Evolutionary conservation across 164 flowering plant genomes (phyloP).

Genomic region (Tetrastigma voinierianum): DNA sequence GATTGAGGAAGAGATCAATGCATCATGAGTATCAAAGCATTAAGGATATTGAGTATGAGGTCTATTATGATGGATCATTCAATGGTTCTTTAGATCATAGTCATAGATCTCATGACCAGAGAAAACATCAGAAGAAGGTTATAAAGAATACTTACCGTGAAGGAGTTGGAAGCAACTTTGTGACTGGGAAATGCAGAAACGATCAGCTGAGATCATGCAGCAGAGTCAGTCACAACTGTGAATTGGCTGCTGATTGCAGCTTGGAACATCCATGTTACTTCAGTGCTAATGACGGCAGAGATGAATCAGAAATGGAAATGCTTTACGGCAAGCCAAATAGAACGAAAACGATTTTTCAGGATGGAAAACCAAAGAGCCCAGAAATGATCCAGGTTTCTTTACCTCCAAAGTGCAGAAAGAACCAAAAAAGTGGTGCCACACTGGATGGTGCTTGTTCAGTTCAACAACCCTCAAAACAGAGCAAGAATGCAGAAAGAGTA

Average conservation of each 20-base stretch:
- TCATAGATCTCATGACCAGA: constrained; percentile 5
- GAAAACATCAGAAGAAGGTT: constrained; percentile 20
- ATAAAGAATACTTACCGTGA: background rate
- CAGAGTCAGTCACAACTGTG: background rate
- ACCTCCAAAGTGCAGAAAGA: constrained; percentile 4
- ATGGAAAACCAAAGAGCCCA: constrained; percentile 1
- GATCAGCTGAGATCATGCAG: background rate
- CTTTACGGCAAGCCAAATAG: background rate
- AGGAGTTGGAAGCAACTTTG: constrained; percentile 1
- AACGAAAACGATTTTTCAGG: background rate
- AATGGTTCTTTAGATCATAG: constrained; percentile 6
- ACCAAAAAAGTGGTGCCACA: constrained; percentile 2
- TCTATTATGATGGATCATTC: constrained; percentile 24
- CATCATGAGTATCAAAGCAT: constrained; percentile 22
- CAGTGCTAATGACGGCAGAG: constrained; percentile 2
- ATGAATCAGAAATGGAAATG: constrained; percentile 1
- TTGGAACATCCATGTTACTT: constrained; percentile 20
- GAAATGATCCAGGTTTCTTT: background rate
- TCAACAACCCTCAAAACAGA: background rate
- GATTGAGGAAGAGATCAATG: constrained; percentile 34
- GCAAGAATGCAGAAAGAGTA: constrained; percentile 2
- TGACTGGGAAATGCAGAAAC: background rate
- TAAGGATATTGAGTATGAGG: constrained; percentile 28
- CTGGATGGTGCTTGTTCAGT: constrained; percentile 1
- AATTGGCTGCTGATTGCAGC: constrained; percentile 11